Conservation (phyloP, 2,329 filamentous ascomycete species). For the Nakataea oryzae region DNA sequence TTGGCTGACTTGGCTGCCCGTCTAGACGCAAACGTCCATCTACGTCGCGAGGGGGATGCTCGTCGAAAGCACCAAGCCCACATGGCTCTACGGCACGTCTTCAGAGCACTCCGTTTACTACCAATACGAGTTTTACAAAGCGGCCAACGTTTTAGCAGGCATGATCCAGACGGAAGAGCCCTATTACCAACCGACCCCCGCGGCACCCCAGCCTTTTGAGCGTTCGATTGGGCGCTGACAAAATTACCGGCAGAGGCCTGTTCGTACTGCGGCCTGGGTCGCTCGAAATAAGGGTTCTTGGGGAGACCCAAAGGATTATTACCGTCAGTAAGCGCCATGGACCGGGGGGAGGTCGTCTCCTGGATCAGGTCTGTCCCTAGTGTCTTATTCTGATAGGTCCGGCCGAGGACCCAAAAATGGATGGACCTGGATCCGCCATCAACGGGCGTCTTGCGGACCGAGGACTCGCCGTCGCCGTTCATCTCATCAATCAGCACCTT, state of each 20-base stretch:
- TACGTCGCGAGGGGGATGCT: slow-evolving; percentile 18
- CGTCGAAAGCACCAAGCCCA: slow-evolving; percentile 18
- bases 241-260: slow-evolving; percentile 3
- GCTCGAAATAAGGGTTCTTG: slow-evolving; percentile 6
- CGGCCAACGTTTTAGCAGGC: slow-evolving; percentile 42
- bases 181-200: slow-evolving; percentile 41
- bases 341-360: not conserved
- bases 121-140: slow-evolving; percentile 38
- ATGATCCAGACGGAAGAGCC: slow-evolving; percentile 60
- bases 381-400: not conserved
- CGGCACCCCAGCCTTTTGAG: slow-evolving; percentile 10
- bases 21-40: too few relatives aligned
- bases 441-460: slow-evolving; percentile 99
- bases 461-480: too few relatives aligned
- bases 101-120: slow-evolving; percentile 40
- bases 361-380: too few relatives aligned
- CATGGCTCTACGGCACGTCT: slow-evolving; percentile 30
- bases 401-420: not conserved
- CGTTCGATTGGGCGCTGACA: too few relatives aligned
- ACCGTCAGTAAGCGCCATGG: slow-evolving; percentile 3
- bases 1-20: too few relatives aligned
- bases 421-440: slow-evolving; percentile 79
- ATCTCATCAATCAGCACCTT: not conserved
- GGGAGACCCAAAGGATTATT: too few relatives aligned
- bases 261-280: slow-evolving; percentile 7